Conservation (phyloP, 2,329 filamentous ascomycete species). For the Epichloe uncinata region DNA sequence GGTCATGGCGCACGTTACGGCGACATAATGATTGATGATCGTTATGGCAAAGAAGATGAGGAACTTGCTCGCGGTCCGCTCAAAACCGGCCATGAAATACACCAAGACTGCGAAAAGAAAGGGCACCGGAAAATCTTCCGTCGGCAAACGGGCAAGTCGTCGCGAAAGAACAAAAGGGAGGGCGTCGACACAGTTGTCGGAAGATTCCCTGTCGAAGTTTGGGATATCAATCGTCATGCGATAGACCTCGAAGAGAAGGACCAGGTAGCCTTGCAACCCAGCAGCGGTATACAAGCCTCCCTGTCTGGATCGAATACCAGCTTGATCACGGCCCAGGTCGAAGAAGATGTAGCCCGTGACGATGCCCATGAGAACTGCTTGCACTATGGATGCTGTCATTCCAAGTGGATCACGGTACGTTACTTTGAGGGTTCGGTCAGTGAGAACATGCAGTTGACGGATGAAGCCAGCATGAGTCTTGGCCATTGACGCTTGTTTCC, state of each 20-base stretch:
- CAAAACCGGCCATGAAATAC: constrained; percentile 69
- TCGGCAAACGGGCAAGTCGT: constrained; percentile 51
- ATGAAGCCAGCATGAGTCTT: constrained; percentile 40
- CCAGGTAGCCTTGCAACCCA: constrained; percentile 62
- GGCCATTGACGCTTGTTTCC: constrained; percentile 11
- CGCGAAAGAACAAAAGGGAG: constrained; percentile 58
- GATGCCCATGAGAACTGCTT: constrained; percentile 57
- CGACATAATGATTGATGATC: constrained; percentile 58
- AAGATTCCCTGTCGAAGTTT: constrained; percentile 62
- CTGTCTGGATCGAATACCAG: constrained; percentile 61
- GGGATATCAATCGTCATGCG: constrained; percentile 62
- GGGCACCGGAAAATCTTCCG: constrained; percentile 62
- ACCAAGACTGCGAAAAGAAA: constrained; percentile 57
- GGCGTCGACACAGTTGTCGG: constrained; percentile 58
- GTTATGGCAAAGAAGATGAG: constrained; percentile 59
- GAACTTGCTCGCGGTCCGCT: constrained; percentile 48
- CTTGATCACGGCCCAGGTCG: constrained; percentile 47
- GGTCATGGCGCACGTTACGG: constrained; percentile 56
- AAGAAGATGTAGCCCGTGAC: constrained; percentile 64
- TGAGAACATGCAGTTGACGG: constrained; percentile 53
- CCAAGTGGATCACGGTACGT: constrained; percentile 69
- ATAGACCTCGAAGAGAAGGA: constrained; percentile 64
- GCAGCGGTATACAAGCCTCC: constrained; percentile 60
- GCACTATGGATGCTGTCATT: constrained; percentile 54
- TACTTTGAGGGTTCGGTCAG: constrained; percentile 53